These are phyloP conservation scores for Zizania palustris DNA, from an alignment of 202 grass and related monocot species.

Conservation along the genomic window DNA sequence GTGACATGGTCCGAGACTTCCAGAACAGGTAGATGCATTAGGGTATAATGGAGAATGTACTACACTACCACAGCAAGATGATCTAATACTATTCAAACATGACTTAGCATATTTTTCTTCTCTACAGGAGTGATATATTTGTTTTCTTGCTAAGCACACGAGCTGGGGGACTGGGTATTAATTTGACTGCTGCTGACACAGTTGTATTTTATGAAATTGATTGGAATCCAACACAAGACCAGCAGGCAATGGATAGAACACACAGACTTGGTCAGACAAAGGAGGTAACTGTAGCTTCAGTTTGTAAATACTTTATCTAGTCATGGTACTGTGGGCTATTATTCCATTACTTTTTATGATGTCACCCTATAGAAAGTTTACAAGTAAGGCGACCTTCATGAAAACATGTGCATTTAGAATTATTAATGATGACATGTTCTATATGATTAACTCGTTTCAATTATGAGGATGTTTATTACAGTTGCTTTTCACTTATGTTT, in stretches of 20 bases:
- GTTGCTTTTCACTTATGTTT: too few species aligned
- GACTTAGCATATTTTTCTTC: conserved; percentile 30
- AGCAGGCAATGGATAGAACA: conserved; percentile 99
- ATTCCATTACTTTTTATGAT: conserved; percentile 24
- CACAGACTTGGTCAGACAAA: conserved; percentile 95
- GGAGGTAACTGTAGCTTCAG: conserved; percentile 60
- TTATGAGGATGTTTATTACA: neutral
- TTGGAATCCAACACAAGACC: conserved; percentile 99
- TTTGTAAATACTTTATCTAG: conserved; percentile 38
- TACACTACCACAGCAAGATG: conserved; percentile 9
- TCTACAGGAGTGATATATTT: conserved; percentile 97
- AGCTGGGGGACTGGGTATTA: conserved; percentile 98
- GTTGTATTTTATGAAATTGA: conserved; percentile 99
- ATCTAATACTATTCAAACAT: conserved; percentile 4
- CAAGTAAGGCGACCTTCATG: neutral
- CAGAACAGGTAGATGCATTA: conserved; percentile 67
- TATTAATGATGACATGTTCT: neutral
- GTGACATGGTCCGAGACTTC: conserved; percentile 99
- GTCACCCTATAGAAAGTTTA: neutral
- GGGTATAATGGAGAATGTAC: conserved; percentile 13
- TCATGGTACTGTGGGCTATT: neutral
- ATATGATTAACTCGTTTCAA: neutral
- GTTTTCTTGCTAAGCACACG: conserved; percentile 98
- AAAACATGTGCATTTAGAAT: neutral
- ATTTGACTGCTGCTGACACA: conserved; percentile 98